Percentiles rank a stretch among this genome's conserved stretches.
These are phyloP conservation scores for Millerozyma acaciae DNA, from an alignment of 805 yeast species.

Conservation along the genomic window DNA sequence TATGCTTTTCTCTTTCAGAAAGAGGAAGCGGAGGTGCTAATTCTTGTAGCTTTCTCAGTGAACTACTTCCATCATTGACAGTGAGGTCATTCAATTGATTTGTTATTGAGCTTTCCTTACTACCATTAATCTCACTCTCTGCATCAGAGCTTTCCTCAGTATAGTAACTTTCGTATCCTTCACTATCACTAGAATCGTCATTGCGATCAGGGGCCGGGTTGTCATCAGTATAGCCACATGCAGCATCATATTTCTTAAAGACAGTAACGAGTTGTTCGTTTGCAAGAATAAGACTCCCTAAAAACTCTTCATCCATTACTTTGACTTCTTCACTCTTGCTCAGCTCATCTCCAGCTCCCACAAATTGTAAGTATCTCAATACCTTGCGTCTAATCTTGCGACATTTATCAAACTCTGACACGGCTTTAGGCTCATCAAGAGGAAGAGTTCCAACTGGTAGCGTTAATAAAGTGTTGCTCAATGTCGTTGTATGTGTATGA, in stretches of 20 bases:
- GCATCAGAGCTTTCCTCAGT: constrained; percentile 33
- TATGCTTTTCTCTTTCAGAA: constrained; percentile 9
- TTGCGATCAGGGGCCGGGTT: constrained; percentile 34
- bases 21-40: constrained; percentile 23
- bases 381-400: constrained; percentile 73
- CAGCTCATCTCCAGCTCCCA: constrained; percentile 48
- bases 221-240: constrained; percentile 39
- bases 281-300: constrained; percentile 85
- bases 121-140: constrained; percentile 11
- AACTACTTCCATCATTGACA: constrained; percentile 3
- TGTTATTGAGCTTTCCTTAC: neutral
- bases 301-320: constrained; percentile 64
- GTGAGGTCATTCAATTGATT: constrained; percentile 10
- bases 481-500: constrained; percentile 65
- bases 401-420: constrained; percentile 69
- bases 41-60: neutral
- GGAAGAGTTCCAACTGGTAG: constrained; percentile 50
- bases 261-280: constrained; percentile 85
- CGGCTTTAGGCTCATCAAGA: constrained; percentile 57
- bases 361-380: constrained; percentile 75
- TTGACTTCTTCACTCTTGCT: constrained; percentile 23
- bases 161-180: constrained; percentile 37
- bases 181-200: constrained; percentile 20
- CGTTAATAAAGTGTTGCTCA: constrained; percentile 48
- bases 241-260: constrained; percentile 62